Percentiles rank a stretch among this genome's conserved stretches.
phyloP scores from a whole-genome alignment of 2,329 filamentous ascomycete species.

The Coleophoma cylindrospora region DNA sequence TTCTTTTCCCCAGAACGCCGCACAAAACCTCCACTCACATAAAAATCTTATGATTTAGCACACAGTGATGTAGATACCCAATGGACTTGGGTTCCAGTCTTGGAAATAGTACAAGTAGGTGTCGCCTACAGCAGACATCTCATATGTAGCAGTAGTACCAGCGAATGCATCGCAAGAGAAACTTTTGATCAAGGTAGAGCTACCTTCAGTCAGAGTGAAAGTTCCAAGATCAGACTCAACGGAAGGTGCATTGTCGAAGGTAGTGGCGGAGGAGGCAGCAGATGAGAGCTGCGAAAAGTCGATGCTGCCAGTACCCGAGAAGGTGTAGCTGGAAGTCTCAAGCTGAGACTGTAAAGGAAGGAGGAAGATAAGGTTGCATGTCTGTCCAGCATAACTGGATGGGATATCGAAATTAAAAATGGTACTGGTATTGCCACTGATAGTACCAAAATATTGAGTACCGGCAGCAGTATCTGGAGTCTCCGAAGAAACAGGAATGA shows the following conservation, averaged over 20 bases:
- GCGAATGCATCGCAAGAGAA: conserved; percentile 44
- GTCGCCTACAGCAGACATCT: conserved; percentile 44
- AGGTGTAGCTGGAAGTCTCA: conserved; percentile 53
- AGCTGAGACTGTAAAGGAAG: conserved; percentile 53
- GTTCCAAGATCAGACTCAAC: conserved; percentile 37
- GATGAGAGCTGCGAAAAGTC: conserved; percentile 43
- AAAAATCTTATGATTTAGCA: conserved; percentile 5
- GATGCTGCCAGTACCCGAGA: conserved; percentile 47
- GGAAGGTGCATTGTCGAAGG: conserved; percentile 46
- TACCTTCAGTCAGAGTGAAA: conserved; percentile 43
- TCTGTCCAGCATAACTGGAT: conserved; percentile 44
- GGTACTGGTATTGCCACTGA: conserved; percentile 46
- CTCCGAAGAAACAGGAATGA: conserved; percentile 52
- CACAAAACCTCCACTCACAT: too few species aligned
- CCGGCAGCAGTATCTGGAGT: conserved; percentile 46
- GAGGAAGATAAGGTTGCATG: conserved; percentile 60
- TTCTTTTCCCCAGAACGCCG: too few species aligned
- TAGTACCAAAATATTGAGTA: conserved; percentile 48
- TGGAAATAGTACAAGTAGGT: conserved; percentile 58
- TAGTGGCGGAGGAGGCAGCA: conserved; percentile 41
- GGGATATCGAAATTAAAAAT: conserved; percentile 70
- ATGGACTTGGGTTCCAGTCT: conserved; percentile 50
- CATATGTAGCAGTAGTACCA: conserved; percentile 44
- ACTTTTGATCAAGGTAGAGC: conserved; percentile 45
- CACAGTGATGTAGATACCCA: conserved; percentile 31